phyloP scores from a whole-genome alignment of 1,139 yeast species.

The Scheffersomyces parashehatae region DNA sequence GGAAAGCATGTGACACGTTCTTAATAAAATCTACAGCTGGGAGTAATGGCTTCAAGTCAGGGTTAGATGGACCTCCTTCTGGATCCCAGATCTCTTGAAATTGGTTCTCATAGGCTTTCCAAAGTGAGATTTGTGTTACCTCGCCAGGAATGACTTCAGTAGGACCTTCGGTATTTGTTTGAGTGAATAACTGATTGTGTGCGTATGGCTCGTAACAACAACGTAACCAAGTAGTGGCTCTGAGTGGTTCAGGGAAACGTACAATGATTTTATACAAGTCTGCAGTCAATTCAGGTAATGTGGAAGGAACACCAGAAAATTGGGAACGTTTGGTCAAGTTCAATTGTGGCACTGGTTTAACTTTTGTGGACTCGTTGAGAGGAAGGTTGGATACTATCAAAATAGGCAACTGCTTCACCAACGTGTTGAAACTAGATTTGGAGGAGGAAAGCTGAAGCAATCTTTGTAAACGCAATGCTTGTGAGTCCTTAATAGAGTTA shows the following conservation, averaged over 20 bases:
- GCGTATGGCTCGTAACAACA: constrained; percentile 76
- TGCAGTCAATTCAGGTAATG: constrained; percentile 59
- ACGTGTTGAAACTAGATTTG: constrained; percentile 44
- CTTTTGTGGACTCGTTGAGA: constrained; percentile 16
- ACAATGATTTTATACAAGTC: constrained; percentile 63
- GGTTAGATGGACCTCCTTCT: constrained; percentile 31
- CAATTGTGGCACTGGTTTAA: constrained; percentile 22
- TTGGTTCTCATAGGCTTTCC: constrained; percentile 93
- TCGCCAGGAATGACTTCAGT: constrained; percentile 55
- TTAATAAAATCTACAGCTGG: constrained; percentile 97
- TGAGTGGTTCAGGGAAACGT: constrained; percentile 75
- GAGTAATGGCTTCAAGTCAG: constrained; percentile 52
- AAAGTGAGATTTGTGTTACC: constrained; percentile 90
- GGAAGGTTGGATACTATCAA: constrained; percentile 44
- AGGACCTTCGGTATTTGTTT: constrained; percentile 8
- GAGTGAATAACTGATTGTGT: constrained; percentile 23
- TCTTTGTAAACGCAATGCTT: constrained; percentile 31
- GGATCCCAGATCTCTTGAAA: constrained; percentile 52
- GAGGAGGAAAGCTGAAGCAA: constrained; percentile 31
- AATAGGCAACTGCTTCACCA: constrained; percentile 61
- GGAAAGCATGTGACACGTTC: constrained; percentile 87
- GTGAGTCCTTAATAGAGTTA: constrained; percentile 33
- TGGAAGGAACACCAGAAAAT: constrained; percentile 50
- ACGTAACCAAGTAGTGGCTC: constrained; percentile 95
- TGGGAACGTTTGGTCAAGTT: constrained; percentile 37